Conservation (phyloP, 2,329 filamentous ascomycete species). For the Aureobasidium sp. region DNA sequence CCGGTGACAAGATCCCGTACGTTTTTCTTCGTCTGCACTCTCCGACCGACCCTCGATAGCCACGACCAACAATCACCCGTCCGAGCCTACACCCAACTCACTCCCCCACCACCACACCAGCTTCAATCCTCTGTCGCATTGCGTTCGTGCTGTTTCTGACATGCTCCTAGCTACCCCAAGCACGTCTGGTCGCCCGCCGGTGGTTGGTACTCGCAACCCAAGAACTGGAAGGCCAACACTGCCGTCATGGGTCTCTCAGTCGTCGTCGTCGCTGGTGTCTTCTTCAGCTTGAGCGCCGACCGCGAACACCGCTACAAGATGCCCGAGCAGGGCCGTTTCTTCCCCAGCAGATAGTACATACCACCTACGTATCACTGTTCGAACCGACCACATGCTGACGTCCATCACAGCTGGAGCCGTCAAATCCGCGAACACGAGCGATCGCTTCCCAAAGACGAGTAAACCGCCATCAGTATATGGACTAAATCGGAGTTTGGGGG, state of each 20-base stretch:
- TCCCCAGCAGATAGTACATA: constrained; percentile 73
- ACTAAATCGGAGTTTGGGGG: constrained; percentile 8
- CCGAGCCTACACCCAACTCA: not conserved
- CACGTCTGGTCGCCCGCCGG: constrained; percentile 98
- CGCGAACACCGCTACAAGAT: constrained; percentile 65
- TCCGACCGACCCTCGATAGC: too few relatives aligned
- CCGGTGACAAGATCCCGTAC: constrained; percentile 66
- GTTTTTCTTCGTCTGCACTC: constrained; percentile 17
- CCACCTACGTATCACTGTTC: not conserved
- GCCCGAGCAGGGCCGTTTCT: constrained; percentile 69
- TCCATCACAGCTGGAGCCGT: constrained; percentile 49
- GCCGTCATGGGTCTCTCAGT: constrained; percentile 62
- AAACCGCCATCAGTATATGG: not conserved
- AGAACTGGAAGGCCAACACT: constrained; percentile 94
- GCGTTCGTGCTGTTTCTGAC: not conserved
- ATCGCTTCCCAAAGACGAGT: not conserved
- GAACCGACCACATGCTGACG: not conserved
- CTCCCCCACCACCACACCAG: not conserved
- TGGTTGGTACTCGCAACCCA: constrained; percentile 93
- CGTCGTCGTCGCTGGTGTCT: constrained; percentile 56
- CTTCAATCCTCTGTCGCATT: too few relatives aligned
- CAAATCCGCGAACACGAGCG: constrained; percentile 61
- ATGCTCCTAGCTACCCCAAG: constrained; percentile 69
- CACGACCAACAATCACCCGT: not conserved
- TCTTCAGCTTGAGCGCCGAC: constrained; percentile 65